Conservation (phyloP, 768 basidiomycete genomes). For the Lanmaoa pseudosensibilis region DNA sequence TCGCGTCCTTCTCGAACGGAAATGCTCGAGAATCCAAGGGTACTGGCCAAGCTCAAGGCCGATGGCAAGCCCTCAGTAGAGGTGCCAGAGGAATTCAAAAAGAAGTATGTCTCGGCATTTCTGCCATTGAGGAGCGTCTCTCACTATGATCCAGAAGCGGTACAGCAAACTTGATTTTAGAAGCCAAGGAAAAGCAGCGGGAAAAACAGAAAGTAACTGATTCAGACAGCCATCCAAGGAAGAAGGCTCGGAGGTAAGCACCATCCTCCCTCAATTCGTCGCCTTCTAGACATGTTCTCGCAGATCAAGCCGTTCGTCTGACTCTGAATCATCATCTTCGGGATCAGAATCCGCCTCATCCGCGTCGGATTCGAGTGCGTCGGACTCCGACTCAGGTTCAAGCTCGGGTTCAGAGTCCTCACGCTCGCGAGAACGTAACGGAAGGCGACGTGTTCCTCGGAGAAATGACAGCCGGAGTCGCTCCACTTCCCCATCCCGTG, state of each 20-base stretch:
- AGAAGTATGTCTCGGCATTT: slow-evolving; percentile 49
- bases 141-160: slow-evolving; percentile 51
- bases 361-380: slow-evolving; percentile 46
- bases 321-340: slow-evolving; percentile 23
- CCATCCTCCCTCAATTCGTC: slow-evolving; percentile 20
- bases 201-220: slow-evolving; percentile 38
- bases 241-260: slow-evolving; percentile 42
- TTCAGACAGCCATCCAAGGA: slow-evolving; percentile 32
- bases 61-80: slow-evolving; percentile 78
- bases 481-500: slow-evolving; percentile 22
- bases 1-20: slow-evolving; percentile 88
- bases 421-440: slow-evolving; percentile 43
- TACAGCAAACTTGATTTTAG: slow-evolving; percentile 82
- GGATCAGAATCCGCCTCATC: slow-evolving; percentile 23
- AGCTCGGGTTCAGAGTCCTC: slow-evolving; percentile 46
- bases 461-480: slow-evolving; percentile 22
- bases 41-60: slow-evolving; percentile 64
- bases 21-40: slow-evolving; percentile 74
- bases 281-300: neutral
- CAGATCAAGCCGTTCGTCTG: slow-evolving; percentile 37
- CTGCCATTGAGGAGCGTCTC: neutral
- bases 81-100: slow-evolving; percentile 89
- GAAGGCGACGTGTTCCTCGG: slow-evolving; percentile 40
- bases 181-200: slow-evolving; percentile 78
- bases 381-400: slow-evolving; percentile 39